Conservation (phyloP, 148 eudicot genomes). For the Rhododendron mucronatum region DNA sequence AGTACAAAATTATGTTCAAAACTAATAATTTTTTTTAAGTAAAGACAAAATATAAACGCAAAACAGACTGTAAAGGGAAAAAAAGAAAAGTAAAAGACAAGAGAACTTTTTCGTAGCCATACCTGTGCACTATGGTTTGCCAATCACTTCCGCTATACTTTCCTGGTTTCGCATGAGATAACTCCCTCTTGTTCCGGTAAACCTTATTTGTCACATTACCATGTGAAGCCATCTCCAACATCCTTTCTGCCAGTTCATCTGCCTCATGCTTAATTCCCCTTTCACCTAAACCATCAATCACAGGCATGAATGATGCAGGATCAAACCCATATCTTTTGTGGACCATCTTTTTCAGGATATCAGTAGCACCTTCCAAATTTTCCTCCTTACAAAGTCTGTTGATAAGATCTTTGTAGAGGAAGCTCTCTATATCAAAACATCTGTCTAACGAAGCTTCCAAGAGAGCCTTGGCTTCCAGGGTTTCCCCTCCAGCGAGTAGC, state of each 20-base stretch:
- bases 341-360: constrained; percentile 53
- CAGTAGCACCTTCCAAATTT: constrained; percentile 54
- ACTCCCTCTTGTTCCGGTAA: constrained; percentile 16
- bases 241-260: constrained; percentile 69
- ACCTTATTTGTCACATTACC: constrained; percentile 41
- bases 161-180: constrained; percentile 24
- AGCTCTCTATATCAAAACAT: constrained; percentile 59
- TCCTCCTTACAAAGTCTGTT: constrained; percentile 57
- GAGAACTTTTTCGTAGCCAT: constrained; percentile 13
- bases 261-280: constrained; percentile 70
- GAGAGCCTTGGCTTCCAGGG: constrained; percentile 59
- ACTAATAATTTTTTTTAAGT: not conserved
- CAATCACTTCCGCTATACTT: constrained; percentile 44
- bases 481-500: constrained; percentile 71
- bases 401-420: constrained; percentile 65
- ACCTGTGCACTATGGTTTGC: constrained; percentile 82
- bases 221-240: constrained; percentile 61
- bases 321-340: constrained; percentile 65
- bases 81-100: not conserved
- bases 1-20: not conserved
- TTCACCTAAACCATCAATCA: constrained; percentile 63
- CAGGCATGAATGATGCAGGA: constrained; percentile 78
- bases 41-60: not conserved
- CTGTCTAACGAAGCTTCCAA: constrained; percentile 60
- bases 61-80: not conserved